Evolutionary conservation across 2,329 filamentous ascomycete genomes (phyloP).

Genomic region (Camptophora hylomeconis): DNA sequence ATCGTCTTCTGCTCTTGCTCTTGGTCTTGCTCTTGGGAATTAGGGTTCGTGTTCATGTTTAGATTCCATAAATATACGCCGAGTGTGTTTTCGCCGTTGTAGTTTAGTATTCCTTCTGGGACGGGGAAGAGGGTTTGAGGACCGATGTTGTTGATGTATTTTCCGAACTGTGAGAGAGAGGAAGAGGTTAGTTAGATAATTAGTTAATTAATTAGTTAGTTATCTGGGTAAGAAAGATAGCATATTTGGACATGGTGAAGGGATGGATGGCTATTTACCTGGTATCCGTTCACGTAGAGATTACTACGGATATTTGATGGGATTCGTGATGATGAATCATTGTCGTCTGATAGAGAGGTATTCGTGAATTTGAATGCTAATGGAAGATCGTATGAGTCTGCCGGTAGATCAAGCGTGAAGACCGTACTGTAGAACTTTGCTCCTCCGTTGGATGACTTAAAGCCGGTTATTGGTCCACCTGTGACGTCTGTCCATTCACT

Average conservation of each 20-base stretch:
- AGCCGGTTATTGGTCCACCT: conserved; percentile 20
- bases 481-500: conserved; percentile 6
- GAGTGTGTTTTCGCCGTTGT: conserved; percentile 56
- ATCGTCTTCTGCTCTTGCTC: too few species aligned
- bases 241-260: background rate
- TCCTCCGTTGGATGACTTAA: conserved; percentile 32
- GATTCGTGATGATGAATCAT: conserved; percentile 1
- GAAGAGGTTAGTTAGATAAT: too few species aligned
- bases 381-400: conserved; percentile 38
- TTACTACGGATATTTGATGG: conserved; percentile 42
- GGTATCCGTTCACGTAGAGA: conserved; percentile 64
- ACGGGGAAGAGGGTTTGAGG: conserved; percentile 61
- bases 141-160: conserved; percentile 57
- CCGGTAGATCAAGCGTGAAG: conserved; percentile 31
- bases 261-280: too few species aligned
- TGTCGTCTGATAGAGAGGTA: conserved; percentile 6
- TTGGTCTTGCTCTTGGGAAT: too few species aligned
- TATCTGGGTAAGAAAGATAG: background rate
- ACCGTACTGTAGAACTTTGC: conserved; percentile 40
- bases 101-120: conserved; percentile 60
- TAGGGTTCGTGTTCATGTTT: too few species aligned
- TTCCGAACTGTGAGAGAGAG: too few species aligned
- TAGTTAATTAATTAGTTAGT: background rate
- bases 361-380: conserved; percentile 36
- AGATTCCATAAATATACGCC: conserved; percentile 57